Percentiles rank a stretch among this genome's conserved stretches.
phyloP scores from a whole-genome alignment of 345 rosid genomes.

The Syzygium aromaticum region DNA sequence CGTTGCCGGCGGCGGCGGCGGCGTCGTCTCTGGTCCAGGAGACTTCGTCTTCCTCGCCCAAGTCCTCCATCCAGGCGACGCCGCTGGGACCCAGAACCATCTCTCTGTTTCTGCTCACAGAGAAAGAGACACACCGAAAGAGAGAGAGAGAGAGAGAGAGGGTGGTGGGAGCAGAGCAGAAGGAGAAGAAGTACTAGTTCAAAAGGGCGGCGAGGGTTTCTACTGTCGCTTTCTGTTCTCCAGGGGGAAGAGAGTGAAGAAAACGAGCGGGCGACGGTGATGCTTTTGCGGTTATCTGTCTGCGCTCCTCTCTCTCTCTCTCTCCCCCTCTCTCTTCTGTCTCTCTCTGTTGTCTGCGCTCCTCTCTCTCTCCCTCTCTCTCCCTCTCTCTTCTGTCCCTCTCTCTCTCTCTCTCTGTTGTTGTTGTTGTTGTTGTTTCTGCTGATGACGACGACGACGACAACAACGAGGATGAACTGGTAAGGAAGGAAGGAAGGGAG shows the following conservation, averaged over 20 bases:
- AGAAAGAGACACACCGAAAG: not conserved
- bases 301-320: not conserved
- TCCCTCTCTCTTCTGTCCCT: not conserved
- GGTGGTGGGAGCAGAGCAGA: not conserved
- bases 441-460: not conserved
- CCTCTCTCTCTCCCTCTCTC: not conserved
- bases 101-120: not conserved
- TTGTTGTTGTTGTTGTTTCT: not conserved
- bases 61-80: constrained; percentile 51
- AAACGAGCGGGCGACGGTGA: not conserved
- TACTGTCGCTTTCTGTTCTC: not conserved
- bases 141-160: not conserved
- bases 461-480: not conserved
- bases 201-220: not conserved
- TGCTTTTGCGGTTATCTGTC: not conserved
- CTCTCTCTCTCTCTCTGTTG: too few species aligned
- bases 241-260: not conserved
- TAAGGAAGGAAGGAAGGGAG: not conserved
- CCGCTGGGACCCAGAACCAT: constrained; percentile 62
- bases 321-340: not conserved
- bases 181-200: not conserved
- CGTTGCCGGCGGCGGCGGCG: not conserved
- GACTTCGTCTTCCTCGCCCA: constrained; percentile 28
- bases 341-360: not conserved
- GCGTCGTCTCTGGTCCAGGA: constrained; percentile 47